phyloP scores from a whole-genome alignment of 2,329 filamentous ascomycete genomes.

The Geosmithia morbida region DNA sequence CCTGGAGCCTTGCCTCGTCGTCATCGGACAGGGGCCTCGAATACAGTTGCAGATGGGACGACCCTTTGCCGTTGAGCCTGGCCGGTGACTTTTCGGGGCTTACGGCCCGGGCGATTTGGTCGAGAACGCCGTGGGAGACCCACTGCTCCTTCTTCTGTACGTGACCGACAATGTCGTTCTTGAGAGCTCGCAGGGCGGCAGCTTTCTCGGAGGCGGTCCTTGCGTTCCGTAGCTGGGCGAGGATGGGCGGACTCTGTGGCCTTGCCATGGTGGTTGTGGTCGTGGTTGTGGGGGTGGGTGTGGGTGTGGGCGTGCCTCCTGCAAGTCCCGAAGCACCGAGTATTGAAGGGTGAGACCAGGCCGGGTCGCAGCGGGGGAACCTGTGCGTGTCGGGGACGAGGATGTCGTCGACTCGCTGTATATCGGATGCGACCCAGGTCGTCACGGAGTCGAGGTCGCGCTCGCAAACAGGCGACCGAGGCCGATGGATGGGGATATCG shows the following conservation, averaged over 20 bases:
- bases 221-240: slow-evolving; percentile 42
- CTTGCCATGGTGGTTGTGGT: slow-evolving; percentile 31
- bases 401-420: no score
- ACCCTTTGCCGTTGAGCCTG: slow-evolving; percentile 24
- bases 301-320: background rate
- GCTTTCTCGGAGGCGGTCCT: slow-evolving; percentile 36
- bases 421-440: no score
- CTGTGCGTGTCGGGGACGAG: no score
- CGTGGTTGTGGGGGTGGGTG: slow-evolving; percentile 3
- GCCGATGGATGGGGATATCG: no score
- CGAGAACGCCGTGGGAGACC: slow-evolving; percentile 55
- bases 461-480: background rate
- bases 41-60: slow-evolving; percentile 14
- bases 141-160: slow-evolving; percentile 72
- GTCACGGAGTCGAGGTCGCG: background rate
- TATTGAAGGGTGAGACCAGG: no score
- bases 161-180: slow-evolving; percentile 84
- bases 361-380: no score
- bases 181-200: slow-evolving; percentile 55
- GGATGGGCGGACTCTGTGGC: slow-evolving; percentile 34
- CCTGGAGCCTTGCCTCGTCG: slow-evolving; percentile 58
- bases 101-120: slow-evolving; percentile 36
- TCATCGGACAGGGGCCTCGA: slow-evolving; percentile 37
- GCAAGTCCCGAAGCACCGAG: no score
- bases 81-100: slow-evolving; percentile 15